A percentile compares a stretch with the other conserved stretches of the same genome.
Evolutionary conservation across 345 rosid species (phyloP).

Genomic region (Aethionema arabicum): DNA sequence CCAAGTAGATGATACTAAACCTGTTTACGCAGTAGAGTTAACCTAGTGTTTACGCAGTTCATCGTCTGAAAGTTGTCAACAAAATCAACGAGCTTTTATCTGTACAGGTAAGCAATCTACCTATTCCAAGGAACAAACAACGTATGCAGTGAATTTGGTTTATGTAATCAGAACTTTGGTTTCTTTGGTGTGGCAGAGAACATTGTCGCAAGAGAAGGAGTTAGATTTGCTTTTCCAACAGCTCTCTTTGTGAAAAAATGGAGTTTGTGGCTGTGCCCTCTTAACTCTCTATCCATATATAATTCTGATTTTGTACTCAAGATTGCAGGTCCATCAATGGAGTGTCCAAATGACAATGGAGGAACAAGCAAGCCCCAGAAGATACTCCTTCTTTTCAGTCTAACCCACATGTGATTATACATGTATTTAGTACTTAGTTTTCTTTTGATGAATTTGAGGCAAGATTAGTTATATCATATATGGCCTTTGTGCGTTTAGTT

Average conservation of each 20-base stretch:
- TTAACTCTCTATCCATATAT: neutral
- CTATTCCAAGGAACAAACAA: neutral
- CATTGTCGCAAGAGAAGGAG: conserved; percentile 60
- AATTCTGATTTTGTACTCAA: neutral
- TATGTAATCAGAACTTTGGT: neutral
- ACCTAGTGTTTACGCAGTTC: conserved; percentile 63
- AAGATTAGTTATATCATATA: too few relatives aligned
- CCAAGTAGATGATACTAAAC: too few relatives aligned
- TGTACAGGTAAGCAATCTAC: conserved; percentile 43
- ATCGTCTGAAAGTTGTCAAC: conserved; percentile 78
- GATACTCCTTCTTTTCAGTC: too few relatives aligned
- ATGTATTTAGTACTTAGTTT: too few relatives aligned
- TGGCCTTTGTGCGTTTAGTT: too few relatives aligned
- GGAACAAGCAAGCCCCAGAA: too few relatives aligned
- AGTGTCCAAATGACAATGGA: too few relatives aligned
- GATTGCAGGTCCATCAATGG: conserved; percentile 8
- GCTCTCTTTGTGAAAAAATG: conserved; percentile 51
- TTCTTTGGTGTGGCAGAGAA: conserved; percentile 53
- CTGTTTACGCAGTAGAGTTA: too few relatives aligned
- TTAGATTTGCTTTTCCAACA: conserved; percentile 77
- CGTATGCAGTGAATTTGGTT: neutral
- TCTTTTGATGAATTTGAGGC: too few relatives aligned
- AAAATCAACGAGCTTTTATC: conserved; percentile 64
- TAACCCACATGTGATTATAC: too few relatives aligned
- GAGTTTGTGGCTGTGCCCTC: neutral